Evolutionary conservation across 2,329 filamentous ascomycete species (phyloP), one percentile per base, ranked within the genome.

Genomic region (Aspergillus sp.): DNA sequence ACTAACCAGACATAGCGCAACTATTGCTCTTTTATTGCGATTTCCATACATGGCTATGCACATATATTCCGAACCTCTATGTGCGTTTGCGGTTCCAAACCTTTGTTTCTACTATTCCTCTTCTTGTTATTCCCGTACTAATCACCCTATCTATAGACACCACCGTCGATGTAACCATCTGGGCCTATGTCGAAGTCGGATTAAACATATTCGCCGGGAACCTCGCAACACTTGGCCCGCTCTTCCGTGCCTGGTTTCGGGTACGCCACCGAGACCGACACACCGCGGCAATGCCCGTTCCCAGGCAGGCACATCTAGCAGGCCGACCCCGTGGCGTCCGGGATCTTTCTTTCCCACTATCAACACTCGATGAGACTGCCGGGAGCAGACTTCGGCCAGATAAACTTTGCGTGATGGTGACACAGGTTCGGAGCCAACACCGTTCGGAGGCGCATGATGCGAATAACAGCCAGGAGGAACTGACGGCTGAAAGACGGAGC

Each of bases 171-270:
- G 74, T 79, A 40, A 70, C 75, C 19, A 68, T 79, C 39, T 75
- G 73, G 73, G 73, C 72, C 35, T 67, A 68, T 40, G 64, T 71
- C 53, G 73, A 75, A 64, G 61, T 63, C 51, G 70, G 70, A 2
- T 64, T 75, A 1, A 72, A 76, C 4, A 79, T 80, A 49, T 74
- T 73, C 4, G 80, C 81, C 9, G 78, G 74, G 4, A 77, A 74
- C 60, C 72, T 82, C 14, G 79, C 79, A 11, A 81, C 79, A 0
- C 71, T 82, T 1, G 76, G 79, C 2, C 81, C 81, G 0, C 73
- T 83, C 0, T 67, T 82, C 9, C 77, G 71, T 17, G 35, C 72
- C 37, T 62, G 68, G 46, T 61, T 66, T 12, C 66, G 69, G 6
- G 9, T 21, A 23, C 15, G 3, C 3, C 3, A 47, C 45, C 35